These are phyloP conservation scores for Lagerstroemia speciosa DNA, from an alignment of 345 rosid species.

Conservation along the genomic window DNA sequence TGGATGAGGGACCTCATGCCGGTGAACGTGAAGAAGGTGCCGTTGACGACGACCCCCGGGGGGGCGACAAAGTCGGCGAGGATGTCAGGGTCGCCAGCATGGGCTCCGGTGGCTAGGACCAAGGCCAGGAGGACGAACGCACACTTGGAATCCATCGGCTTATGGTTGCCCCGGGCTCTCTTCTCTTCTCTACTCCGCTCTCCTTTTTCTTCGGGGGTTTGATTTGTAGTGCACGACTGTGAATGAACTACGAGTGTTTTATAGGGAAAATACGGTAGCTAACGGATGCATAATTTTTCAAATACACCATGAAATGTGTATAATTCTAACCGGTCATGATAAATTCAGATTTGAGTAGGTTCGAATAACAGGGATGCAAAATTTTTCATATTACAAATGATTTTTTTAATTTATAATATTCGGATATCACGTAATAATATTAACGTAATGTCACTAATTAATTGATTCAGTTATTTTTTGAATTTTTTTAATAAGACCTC, in stretches of 20 bases:
- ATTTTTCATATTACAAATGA: no score
- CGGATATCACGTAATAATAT: no score
- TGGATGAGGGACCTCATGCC: not conserved
- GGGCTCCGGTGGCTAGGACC: not conserved
- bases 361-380: no score
- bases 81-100: slow-evolving; percentile 16
- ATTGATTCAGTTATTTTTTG: no score
- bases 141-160: not conserved
- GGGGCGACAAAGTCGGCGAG: slow-evolving; percentile 16
- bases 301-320: no score
- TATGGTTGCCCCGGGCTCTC: slow-evolving; percentile 1
- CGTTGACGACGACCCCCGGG: not conserved
- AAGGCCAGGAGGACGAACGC: not conserved
- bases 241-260: not conserved
- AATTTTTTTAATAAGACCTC: no score
- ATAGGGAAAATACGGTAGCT: not conserved
- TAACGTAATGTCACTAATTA: no score
- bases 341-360: no score
- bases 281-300: no score
- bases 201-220: not conserved
- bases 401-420: no score
- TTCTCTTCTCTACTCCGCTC: not conserved
- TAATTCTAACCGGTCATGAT: no score
- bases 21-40: slow-evolving; percentile 16
- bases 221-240: not conserved